A percentile compares a stretch with the other conserved stretches of the same genome.
phyloP scores from a whole-genome alignment of 768 basidiomycete species.

The Mycena capillaripes region DNA sequence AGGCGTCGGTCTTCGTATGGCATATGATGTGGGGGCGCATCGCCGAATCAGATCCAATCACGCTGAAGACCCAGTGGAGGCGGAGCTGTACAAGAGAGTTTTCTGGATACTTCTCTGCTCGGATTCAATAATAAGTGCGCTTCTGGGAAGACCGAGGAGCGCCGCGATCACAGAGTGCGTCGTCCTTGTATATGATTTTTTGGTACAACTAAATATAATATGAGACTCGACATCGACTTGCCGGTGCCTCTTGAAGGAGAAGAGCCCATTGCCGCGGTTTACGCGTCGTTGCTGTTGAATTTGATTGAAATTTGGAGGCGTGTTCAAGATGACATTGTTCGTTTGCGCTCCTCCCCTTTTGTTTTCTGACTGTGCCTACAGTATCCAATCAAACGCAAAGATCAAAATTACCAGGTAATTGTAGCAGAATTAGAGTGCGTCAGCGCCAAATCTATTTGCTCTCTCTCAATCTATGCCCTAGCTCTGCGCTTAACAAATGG shows the following conservation, averaged over 20 bases:
- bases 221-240: slow-evolving; percentile 62
- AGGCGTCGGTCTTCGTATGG: slow-evolving; percentile 50
- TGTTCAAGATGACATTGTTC: slow-evolving; percentile 59
- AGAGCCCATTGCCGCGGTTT: slow-evolving; percentile 54
- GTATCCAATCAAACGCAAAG: slow-evolving; percentile 57
- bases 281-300: slow-evolving; percentile 58
- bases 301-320: slow-evolving; percentile 61
- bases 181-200: background rate
- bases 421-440: slow-evolving; percentile 74
- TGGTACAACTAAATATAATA: slow-evolving; percentile 5
- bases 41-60: slow-evolving; percentile 46
- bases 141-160: slow-evolving; percentile 63
- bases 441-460: background rate
- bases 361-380: slow-evolving; percentile 27
- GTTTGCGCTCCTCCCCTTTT: too few relatives aligned
- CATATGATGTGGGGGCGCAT: slow-evolving; percentile 65
- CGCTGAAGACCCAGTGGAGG: slow-evolving; percentile 47
- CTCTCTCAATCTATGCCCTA: background rate
- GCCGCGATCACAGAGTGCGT: slow-evolving; percentile 66
- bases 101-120: slow-evolving; percentile 50
- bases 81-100: slow-evolving; percentile 66
- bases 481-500: slow-evolving; percentile 79
- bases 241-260: slow-evolving; percentile 72
- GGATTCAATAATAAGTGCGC: slow-evolving; percentile 43
- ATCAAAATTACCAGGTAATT: slow-evolving; percentile 53